Base-by-base conservation (phyloP, 164 flowering plant species). In the Nymphaea colorata region DNA sequence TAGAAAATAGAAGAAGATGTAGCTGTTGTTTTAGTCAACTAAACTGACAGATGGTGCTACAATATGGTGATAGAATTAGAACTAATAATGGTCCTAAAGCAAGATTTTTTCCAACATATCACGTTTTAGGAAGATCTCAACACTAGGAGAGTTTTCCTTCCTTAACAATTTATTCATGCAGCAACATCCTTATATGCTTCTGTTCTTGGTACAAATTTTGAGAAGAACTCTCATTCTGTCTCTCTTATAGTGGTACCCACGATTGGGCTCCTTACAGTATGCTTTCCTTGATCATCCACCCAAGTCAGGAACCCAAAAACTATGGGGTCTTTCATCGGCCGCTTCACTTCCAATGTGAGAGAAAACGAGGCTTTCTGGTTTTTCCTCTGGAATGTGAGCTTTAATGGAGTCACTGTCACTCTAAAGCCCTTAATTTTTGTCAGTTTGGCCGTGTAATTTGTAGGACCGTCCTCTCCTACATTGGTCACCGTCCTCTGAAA, bases 401-500 rank as follows among this genome's bases (percentile, higher is more conserved):
- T 77, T 0, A 67, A 63, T 1, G 95, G 95, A 65, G 25, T 69
- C 0, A 89, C 90, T 2, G 25, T 73, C 15, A 89, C 80, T 25
- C 14, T 51, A 7, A 51, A 51, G 14, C 57, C 57, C 8, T 15
- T 51, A 15, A 51, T 51, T 51, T 10, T 15, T 0, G 57, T 51
- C 57, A 51, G 14, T 8, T 51, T 51, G 57, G 57, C 14, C 14
- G 81, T 90, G 0, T 16, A 71, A 68, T 84, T 87, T 16, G 71
- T 78, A 3, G 84, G 64, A 43, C 6, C 43, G 11, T 65, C 79
- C 4, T 76, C 75, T 16, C 87, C 94, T 2, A 86, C 84, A 62
- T 86, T 85, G 7, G 91, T 86, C 66, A 86, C 84, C 3, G 80
- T 82, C 67, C 94, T 78, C 6, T 53, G n/a, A 70, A 85, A 86